Evolutionary conservation across 306 rosid species (phyloP), one percentile per base, ranked within the genome.

Genomic region (Sindora glabra): DNA sequence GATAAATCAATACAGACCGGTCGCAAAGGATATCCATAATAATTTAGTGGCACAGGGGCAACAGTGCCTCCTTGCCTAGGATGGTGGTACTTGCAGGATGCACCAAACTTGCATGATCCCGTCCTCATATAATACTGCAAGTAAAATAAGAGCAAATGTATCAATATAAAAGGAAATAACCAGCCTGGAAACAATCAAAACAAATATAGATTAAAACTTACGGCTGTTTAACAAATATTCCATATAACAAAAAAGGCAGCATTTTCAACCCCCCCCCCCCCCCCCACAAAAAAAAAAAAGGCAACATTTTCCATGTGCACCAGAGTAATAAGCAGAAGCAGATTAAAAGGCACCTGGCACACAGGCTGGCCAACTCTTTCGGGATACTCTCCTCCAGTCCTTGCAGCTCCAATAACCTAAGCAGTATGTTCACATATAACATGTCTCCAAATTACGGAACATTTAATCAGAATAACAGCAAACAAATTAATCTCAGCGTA

Each of bases 71-170:
- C 83, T 49, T 78, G 83, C 77, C 79, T 87, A 33, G 97, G 97
- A 73, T 90, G 97, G 73, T 90, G 87, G 71, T 80, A 90, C 83
- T 90, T 90, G 76, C 97, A 90, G 27, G 97, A 82, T 32, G 86
- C 71, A 37, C 97, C 94, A 46, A 80, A 90, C 69, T 84, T 90
- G 81, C 97, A 90, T 0, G 84, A 50, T 69, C 95, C 86, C 0
- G 89, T 90, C 83, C 83, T 84, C 85, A 82, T 62, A 62, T 77
- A 90, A 54, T 84, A 90, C 97, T 90, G 97, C 59, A 80, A 77
- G 68, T 71, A 11, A 40, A 54, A 47, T 11, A 75, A 40, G 5
- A 64, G 39, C 30, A 59, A 29, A 55, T 23, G 52, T 8, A 51
- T 10, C 45, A 56, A 55, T 34, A 51, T 62, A 67, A 41, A 50